Conservation (phyloP, 805 yeast species). For the Kurtzmaniella fragi region DNA sequence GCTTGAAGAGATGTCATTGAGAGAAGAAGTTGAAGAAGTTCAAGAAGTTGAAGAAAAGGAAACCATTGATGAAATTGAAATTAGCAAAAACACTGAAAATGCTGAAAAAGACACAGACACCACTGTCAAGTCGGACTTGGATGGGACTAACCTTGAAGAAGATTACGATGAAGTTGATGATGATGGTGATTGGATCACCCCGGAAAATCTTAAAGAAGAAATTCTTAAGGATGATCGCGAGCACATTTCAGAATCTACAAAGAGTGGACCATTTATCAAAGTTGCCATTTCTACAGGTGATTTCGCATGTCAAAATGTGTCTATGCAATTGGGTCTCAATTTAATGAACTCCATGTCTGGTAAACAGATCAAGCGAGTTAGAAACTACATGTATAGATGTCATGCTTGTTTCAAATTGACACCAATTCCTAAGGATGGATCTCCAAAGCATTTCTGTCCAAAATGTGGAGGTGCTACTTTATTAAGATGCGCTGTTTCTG, state of each 20-base stretch:
- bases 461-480: conserved; percentile 93
- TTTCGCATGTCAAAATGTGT: conserved; percentile 95
- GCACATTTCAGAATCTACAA: conserved; percentile 37
- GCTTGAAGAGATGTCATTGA: conserved; percentile 8
- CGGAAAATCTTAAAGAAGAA: conserved; percentile 72
- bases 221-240: conserved; percentile 65
- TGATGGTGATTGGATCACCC: conserved; percentile 87
- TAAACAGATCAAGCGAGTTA: conserved; percentile 72
- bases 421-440: conserved; percentile 73
- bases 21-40: conserved; percentile 10
- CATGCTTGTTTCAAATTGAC: conserved; percentile 90
- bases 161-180: conserved; percentile 75
- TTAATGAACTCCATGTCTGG: conserved; percentile 84
- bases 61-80: conserved; percentile 1
- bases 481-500: conserved; percentile 84
- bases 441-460: conserved; percentile 85
- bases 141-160: conserved; percentile 22
- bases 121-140: conserved; percentile 7
- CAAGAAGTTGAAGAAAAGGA: conserved; percentile 5
- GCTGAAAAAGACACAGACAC: neutral
- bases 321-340: conserved; percentile 84
- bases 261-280: conserved; percentile 37
- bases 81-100: conserved; percentile 3
- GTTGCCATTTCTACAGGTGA: conserved; percentile 93
- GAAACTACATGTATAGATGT: conserved; percentile 93